Conservation (phyloP, 2,329 filamentous ascomycete species). For the Helicocarpus griseus region DNA sequence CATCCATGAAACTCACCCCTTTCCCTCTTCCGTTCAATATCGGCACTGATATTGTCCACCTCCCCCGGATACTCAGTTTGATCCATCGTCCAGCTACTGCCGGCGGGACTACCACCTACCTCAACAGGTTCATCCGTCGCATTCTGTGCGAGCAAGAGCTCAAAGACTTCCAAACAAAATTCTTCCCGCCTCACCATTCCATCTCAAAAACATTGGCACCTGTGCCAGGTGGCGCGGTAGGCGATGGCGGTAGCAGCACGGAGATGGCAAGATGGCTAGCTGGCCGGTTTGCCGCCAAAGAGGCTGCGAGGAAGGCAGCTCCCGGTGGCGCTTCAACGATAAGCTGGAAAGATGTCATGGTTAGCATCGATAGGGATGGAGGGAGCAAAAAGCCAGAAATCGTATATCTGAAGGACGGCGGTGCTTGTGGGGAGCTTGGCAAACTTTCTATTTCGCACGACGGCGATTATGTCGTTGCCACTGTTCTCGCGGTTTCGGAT, state of each 20-base stretch:
- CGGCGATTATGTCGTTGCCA: constrained; percentile 59
- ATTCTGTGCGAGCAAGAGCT: constrained; percentile 34
- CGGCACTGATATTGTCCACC: constrained; percentile 69
- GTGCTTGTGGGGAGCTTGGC: constrained; percentile 45
- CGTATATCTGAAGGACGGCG: constrained; percentile 24
- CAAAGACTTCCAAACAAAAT: constrained; percentile 29
- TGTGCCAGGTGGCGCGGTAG: not conserved
- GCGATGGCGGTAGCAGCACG: constrained; percentile 7
- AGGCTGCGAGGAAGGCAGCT: constrained; percentile 61
- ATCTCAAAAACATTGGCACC: not conserved
- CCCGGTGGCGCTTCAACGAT: constrained; percentile 42
- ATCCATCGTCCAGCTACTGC: constrained; percentile 36
- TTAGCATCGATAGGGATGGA: constrained; percentile 22
- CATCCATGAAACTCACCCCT: constrained; percentile 24
- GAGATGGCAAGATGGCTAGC: constrained; percentile 36
- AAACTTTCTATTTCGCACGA: constrained; percentile 81
- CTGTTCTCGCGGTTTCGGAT: constrained; percentile 6
- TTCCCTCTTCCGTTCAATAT: constrained; percentile 61
- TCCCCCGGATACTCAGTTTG: constrained; percentile 54
- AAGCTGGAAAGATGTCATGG: constrained; percentile 52
- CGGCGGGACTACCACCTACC: constrained; percentile 12
- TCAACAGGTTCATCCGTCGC: constrained; percentile 28
- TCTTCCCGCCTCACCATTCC: constrained; percentile 23
- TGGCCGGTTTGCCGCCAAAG: constrained; percentile 61
- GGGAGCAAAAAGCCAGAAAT: constrained; percentile 27